Base-by-base conservation (phyloP, 768 basidiomycete genomes). In the Thelephora aurantiotincta region DNA sequence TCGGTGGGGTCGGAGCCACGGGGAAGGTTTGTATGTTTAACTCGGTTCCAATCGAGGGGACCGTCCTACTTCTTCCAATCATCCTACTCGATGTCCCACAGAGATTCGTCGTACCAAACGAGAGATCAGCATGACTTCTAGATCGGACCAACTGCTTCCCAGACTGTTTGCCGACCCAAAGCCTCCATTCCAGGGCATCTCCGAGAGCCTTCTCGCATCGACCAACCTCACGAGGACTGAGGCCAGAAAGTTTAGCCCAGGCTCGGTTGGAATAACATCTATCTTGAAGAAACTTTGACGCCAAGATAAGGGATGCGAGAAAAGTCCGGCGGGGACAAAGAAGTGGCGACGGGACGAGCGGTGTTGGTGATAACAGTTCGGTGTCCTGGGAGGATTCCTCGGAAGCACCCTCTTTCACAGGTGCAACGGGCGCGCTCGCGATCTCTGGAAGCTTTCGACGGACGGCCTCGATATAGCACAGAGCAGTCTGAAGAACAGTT, bases 231-330 rank as follows among this genome's bases (percentile, higher is more conserved):
- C 78, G 67, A 4, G 88, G 78, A 0, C 82, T 77, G 2, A 97
- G 72, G 14, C 91, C 90, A n/a, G 85, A 86, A 5, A 97, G 73
- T 57, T 92, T 91, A 1, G 87, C 85, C 93, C 93, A 96, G 14
- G 92, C 91, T 22, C 80, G 77, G 60, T 96, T 94, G 12, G 88
- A 91, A 56, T 93, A 96, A 37, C 86, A 89, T 45, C 87, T 81
- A 57, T 97, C 92, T 66, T 93, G 90, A 51, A 85, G 78, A 59
- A 93, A 93, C 56, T 97, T 97, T 13, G 85, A 83, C 0, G 92
- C 93, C 45, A 90, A 71, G 48, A 97, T 89, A 36, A 97, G 68
- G 0, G 87, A 79, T 0, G 89, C 89, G 7, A 96, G 70, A 63
- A 97, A 96, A 0, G 89, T 77, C 20, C 92, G 75, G 22, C 92